These are phyloP conservation scores for Pythium sukuiense DNA, from an alignment of 352 stramenopile genomes.

Conservation along the genomic window DNA sequence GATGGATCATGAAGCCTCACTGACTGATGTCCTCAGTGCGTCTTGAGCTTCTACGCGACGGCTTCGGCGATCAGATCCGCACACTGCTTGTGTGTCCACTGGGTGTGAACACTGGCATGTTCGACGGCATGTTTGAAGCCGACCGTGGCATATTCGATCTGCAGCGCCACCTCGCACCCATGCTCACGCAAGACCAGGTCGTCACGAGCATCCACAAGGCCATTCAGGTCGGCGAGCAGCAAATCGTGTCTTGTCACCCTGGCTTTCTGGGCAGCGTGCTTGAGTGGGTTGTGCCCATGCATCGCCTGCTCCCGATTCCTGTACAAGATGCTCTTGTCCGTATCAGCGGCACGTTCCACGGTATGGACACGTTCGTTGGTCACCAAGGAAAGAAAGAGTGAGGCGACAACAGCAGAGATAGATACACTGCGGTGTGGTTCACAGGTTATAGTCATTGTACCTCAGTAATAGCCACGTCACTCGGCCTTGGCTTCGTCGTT, in stretches of 20 bases:
- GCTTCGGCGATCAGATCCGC: slow-evolving; percentile 41
- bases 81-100: slow-evolving; percentile 74
- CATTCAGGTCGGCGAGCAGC: slow-evolving; percentile 49
- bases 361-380: slow-evolving; percentile 76
- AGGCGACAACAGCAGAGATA: background rate
- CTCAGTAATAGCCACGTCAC: background rate
- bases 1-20: too few relatives aligned
- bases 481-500: slow-evolving; percentile 16
- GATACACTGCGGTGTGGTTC: background rate
- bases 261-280: slow-evolving; percentile 42
- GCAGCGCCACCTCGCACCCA: slow-evolving; percentile 14
- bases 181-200: slow-evolving; percentile 32
- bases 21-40: slow-evolving; percentile 40
- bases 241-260: slow-evolving; percentile 62
- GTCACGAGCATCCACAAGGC: slow-evolving; percentile 46
- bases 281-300: slow-evolving; percentile 38
- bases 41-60: slow-evolving; percentile 62
- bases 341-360: slow-evolving; percentile 43
- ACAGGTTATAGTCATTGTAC: background rate
- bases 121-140: slow-evolving; percentile 47
- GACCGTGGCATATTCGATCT: slow-evolving; percentile 22
- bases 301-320: slow-evolving; percentile 50
- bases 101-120: slow-evolving; percentile 74
- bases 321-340: slow-evolving; percentile 44
- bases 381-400: slow-evolving; percentile 3